These are phyloP conservation scores for Rubroshorea leprosula DNA, from an alignment of 345 rosid species.

Conservation along the genomic window DNA sequence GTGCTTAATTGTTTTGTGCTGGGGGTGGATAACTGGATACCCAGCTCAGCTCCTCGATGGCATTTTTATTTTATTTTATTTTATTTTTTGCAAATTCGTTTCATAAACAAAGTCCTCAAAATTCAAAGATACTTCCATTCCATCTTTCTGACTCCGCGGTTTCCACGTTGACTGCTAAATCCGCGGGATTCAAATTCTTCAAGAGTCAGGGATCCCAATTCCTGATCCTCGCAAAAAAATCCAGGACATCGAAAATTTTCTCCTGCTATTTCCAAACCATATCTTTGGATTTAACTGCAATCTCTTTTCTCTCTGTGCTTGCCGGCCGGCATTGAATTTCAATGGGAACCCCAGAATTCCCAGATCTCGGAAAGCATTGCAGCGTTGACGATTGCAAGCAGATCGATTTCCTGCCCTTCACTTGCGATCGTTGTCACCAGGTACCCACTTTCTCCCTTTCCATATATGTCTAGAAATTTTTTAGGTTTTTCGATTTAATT, in stretches of 20 bases:
- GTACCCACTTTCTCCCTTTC: conserved; percentile 25
- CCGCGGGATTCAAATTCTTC: background rate
- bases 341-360: conserved; percentile 97
- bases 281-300: too few species aligned
- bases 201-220: background rate
- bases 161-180: background rate
- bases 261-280: too few species aligned
- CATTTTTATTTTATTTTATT: too few species aligned
- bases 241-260: background rate
- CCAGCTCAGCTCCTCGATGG: too few species aligned
- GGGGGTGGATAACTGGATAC: too few species aligned
- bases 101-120: too few species aligned
- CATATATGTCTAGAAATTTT: background rate
- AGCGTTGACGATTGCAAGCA: conserved; percentile 66
- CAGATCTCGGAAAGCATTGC: conserved; percentile 96
- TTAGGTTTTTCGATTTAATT: background rate
- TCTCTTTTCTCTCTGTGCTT: too few species aligned
- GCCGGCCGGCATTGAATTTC: background rate
- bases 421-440: conserved; percentile 87
- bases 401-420: conserved; percentile 95
- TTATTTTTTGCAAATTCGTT: too few species aligned
- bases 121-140: background rate
- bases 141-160: background rate
- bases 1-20: too few species aligned
- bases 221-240: background rate